Base-by-base conservation (phyloP, 768 basidiomycete genomes). In the Tubosaeta brunneosetosa region DNA sequence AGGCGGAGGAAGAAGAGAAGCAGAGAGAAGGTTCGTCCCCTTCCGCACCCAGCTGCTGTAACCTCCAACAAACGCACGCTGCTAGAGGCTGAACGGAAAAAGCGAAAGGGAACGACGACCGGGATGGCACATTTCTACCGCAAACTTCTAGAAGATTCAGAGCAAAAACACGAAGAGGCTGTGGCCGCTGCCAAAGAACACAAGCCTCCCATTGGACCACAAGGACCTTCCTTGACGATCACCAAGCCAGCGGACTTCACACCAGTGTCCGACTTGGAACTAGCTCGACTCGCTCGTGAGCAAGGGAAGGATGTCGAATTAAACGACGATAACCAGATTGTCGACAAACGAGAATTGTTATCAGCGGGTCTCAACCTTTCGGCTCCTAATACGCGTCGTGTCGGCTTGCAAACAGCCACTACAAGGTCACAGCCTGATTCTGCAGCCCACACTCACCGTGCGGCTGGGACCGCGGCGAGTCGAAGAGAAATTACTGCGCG, bases 261-360 rank as follows among this genome's bases (percentile, higher is more conserved):
- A 1, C 78, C 81, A 41, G 69, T 78, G 59, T 84, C 88, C 34
- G 93, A 95, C 68, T 62, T 81, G 27, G 86, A 91, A 62, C 77
- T 91, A 26, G 91, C 88, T 22, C 79, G 69, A 41, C 61, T 79
- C 41, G 91, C 92, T 14, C 75, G 77, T 58, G 81, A 77, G 52
- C 77, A 87, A 62, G 94, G 94, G 22, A 88, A 88, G 67, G 77
- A 84, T 11, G 85, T 99, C 32, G 95, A 97, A 69, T 73, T 97
- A 32, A 98, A 98, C 68, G 95, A 98, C 68, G 94, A 97, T 61
- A 94, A 94, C 61, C 91, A 94, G 66, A 94, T 98, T 43, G 87
- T 99, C 44, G 97, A 99, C 73, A 94, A 94, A 65, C 85, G 94
- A 51, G 91, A 94, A 48, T 74, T 99, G 8, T 76, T 98, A 42